Evolutionary conservation across 2,329 filamentous ascomycete genomes (phyloP).

Genomic region (Sporothrix pallida): DNA sequence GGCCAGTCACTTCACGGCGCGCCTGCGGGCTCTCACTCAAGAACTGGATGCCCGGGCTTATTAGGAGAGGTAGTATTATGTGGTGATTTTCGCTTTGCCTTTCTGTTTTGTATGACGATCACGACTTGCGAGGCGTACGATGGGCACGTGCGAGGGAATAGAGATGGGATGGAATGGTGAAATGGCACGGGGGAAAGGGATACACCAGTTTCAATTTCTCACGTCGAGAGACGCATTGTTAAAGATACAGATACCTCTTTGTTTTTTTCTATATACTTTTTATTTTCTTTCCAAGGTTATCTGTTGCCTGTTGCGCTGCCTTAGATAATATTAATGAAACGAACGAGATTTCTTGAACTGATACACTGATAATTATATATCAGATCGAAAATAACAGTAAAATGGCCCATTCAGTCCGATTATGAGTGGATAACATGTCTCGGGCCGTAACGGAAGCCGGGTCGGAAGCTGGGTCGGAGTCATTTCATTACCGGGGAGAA

Average conservation of each 20-base stretch:
- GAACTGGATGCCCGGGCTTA: constrained; percentile 44
- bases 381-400: too few relatives aligned
- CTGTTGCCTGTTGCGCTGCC: neutral
- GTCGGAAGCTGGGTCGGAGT: neutral
- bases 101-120: neutral
- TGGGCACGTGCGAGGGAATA: neutral
- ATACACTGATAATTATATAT: too few relatives aligned
- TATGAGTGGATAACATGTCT: neutral
- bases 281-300: neutral
- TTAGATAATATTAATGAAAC: constrained; percentile 17
- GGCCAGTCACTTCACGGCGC: constrained; percentile 45
- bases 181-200: too few relatives aligned
- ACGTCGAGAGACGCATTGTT: neutral
- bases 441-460: neutral
- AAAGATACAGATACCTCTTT: constrained; percentile 18
- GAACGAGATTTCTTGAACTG: neutral
- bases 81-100: neutral
- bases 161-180: neutral
- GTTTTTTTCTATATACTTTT: neutral
- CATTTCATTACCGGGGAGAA: too few relatives aligned
- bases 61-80: neutral
- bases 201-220: constrained; percentile 8
- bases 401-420: neutral
- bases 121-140: neutral
- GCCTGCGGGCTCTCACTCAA: constrained; percentile 50